These are phyloP conservation scores for Claviceps lovelessii DNA, from an alignment of 2,329 filamentous ascomycete genomes.

Conservation along the genomic window DNA sequence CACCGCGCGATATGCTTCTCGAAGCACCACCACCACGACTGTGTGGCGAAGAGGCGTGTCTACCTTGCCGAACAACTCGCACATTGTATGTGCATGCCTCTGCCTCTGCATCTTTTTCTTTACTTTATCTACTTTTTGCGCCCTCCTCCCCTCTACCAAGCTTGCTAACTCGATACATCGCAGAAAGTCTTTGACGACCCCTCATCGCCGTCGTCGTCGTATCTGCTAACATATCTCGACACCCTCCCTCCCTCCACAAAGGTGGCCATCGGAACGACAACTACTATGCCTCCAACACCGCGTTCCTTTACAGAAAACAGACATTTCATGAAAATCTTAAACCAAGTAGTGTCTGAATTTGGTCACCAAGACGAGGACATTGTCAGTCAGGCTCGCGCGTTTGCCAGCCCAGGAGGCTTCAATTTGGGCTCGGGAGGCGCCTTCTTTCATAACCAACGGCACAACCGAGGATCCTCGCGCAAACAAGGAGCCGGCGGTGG, in stretches of 20 bases:
- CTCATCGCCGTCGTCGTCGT: slow-evolving; percentile 26
- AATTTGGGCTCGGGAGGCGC: slow-evolving; percentile 37
- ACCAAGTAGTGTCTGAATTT: slow-evolving; percentile 40
- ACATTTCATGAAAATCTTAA: slow-evolving; percentile 43
- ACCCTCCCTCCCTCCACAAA: slow-evolving; percentile 37
- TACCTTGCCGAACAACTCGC: slow-evolving; percentile 34
- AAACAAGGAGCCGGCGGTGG: slow-evolving; percentile 26
- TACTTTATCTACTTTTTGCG: background rate
- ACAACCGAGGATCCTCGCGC: slow-evolving; percentile 17
- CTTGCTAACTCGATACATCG: slow-evolving; percentile 8
- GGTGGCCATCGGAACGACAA: slow-evolving; percentile 46
- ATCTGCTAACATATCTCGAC: slow-evolving; percentile 46
- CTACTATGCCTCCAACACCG: slow-evolving; percentile 45
- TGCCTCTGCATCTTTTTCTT: background rate
- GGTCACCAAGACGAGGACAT: slow-evolving; percentile 43
- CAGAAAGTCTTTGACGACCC: slow-evolving; percentile 45
- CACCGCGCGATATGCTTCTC: slow-evolving; percentile 13
- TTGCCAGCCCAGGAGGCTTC: slow-evolving; percentile 42
- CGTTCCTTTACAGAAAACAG: slow-evolving; percentile 45
- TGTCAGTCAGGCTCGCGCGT: slow-evolving; percentile 41
- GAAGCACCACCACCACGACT: slow-evolving; percentile 7
- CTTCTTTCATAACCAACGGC: slow-evolving; percentile 31
- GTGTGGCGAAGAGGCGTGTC: slow-evolving; percentile 23
- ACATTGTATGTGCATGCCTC: slow-evolving; percentile 30
- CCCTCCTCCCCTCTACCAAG: background rate